phyloP scores from a whole-genome alignment of 257 asterid genomes.

The Solanum pimpinellifolium region DNA sequence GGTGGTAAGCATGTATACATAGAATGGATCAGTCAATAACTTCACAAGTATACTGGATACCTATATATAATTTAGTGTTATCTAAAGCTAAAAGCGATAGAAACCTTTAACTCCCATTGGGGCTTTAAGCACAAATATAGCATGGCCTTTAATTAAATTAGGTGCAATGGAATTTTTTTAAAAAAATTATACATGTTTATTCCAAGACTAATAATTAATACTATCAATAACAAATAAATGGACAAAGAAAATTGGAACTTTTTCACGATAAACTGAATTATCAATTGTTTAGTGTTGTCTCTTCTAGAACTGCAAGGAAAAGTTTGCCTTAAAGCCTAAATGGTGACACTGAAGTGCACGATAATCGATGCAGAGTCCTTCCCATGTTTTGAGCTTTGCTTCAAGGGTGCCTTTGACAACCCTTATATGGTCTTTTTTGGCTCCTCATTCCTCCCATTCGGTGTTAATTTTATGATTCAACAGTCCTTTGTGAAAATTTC shows the following conservation, averaged over 20 bases:
- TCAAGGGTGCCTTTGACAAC: neutral
- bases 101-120: neutral
- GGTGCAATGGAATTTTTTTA: neutral
- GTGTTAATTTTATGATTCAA: neutral
- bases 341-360: neutral
- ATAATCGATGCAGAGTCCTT: neutral
- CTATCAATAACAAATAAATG: neutral
- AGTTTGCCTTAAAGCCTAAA: neutral
- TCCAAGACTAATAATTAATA: neutral
- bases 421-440: neutral
- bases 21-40: neutral
- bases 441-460: neutral
- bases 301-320: neutral
- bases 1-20: conserved; percentile 56
- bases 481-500: neutral
- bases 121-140: neutral
- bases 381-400: neutral
- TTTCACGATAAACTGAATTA: neutral
- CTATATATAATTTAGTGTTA: neutral
- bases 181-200: neutral
- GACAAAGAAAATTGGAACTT: neutral
- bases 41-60: neutral
- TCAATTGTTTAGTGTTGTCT: neutral
- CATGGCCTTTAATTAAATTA: neutral
- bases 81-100: neutral